phyloP scores from a whole-genome alignment of 1,139 yeast species.

The Saccharomyces pastorianus region DNA sequence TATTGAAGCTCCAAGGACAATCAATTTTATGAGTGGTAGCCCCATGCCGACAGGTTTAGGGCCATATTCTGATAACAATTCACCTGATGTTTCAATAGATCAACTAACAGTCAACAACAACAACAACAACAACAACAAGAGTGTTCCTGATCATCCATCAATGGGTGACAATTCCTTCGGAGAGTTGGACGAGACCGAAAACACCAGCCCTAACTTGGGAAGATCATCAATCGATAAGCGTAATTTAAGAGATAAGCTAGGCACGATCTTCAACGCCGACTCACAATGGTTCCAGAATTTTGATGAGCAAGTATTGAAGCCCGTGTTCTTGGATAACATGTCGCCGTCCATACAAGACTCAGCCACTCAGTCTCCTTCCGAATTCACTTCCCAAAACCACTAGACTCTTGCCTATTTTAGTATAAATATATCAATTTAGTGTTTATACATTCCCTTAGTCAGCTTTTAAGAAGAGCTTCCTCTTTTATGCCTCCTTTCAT shows the following conservation, averaged over 20 bases:
- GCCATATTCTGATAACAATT: constrained; percentile 25
- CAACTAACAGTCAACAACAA: constrained; percentile 3
- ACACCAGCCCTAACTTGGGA: not conserved
- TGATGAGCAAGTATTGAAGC: constrained; percentile 93
- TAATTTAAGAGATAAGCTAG: constrained; percentile 23
- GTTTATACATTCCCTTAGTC: not conserved
- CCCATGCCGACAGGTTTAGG: constrained; percentile 8
- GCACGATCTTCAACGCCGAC: constrained; percentile 49
- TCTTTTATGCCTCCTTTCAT: too few relatives aligned
- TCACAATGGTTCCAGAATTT: constrained; percentile 89
- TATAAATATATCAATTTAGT: not conserved
- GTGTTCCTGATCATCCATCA: not conserved
- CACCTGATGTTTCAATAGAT: constrained; percentile 10
- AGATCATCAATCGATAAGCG: constrained; percentile 17
- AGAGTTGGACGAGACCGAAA: not conserved
- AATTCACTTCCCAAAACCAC: not conserved
- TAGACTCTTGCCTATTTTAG: not conserved
- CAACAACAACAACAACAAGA: not conserved
- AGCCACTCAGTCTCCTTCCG: not conserved
- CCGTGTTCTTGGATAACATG: constrained; percentile 71
- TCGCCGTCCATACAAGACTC: not conserved
- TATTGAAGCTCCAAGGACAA: constrained; percentile 61
- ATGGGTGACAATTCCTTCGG: not conserved
- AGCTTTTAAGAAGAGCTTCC: too few relatives aligned
- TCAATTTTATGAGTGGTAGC: constrained; percentile 6